These are phyloP conservation scores for Wickerhamomyces strasburgensis DNA, from an alignment of 805 yeast genomes.

Conservation along the genomic window DNA sequence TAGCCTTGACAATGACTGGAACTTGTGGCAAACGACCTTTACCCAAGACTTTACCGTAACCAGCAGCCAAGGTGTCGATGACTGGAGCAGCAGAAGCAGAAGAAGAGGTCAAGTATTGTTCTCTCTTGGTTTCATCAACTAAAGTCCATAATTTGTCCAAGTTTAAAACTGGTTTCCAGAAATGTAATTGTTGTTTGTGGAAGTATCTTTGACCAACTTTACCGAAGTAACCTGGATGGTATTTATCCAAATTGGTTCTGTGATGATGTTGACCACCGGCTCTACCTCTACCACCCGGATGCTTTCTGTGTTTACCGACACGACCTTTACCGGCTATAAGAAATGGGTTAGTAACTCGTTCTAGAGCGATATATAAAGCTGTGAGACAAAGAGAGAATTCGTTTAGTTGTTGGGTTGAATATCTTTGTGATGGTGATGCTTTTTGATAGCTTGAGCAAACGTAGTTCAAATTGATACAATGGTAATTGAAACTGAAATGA, in stretches of 20 bases:
- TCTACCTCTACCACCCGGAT: constrained; percentile 99
- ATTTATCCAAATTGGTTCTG: constrained; percentile 99
- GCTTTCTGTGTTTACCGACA: constrained; percentile 99
- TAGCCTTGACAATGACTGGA: constrained; percentile 98
- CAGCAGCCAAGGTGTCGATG: constrained; percentile 98
- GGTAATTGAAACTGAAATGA: too few species aligned
- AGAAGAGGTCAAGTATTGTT: constrained; percentile 81
- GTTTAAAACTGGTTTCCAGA: constrained; percentile 98
- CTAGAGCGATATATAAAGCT: too few species aligned
- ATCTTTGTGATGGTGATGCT: too few species aligned
- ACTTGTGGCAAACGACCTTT: constrained; percentile 97
- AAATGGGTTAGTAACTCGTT: constrained; percentile 23
- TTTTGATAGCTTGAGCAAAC: too few species aligned
- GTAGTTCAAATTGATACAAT: too few species aligned
- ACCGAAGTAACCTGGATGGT: constrained; percentile 99
- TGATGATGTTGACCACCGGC: constrained; percentile 99
- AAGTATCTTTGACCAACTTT: constrained; percentile 99
- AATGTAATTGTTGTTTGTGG: constrained; percentile 92
- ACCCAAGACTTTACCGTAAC: constrained; percentile 99
- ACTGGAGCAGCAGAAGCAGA: constrained; percentile 93
- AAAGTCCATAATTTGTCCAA: constrained; percentile 98
- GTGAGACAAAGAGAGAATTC: too few species aligned
- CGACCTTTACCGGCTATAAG: constrained; percentile 98
- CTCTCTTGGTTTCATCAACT: constrained; percentile 90
- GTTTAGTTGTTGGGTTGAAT: too few species aligned